Percentiles rank a stretch among this genome's conserved stretches.
phyloP scores from a whole-genome alignment of 2,329 filamentous ascomycete species.

The Cercospora nicotianae region DNA sequence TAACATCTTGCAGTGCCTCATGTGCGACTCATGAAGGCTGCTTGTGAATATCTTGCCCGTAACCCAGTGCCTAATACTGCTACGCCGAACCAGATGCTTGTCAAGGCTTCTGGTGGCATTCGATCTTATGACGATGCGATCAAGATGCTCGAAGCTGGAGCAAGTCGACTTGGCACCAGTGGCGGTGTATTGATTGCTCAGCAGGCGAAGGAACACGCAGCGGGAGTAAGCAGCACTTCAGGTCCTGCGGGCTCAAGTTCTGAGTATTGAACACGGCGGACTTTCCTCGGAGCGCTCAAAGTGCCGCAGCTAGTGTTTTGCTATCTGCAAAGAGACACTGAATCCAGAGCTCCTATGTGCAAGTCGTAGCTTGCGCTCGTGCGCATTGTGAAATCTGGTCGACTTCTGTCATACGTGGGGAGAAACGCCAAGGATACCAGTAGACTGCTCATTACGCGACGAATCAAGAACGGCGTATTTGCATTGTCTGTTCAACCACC shows the following conservation, averaged over 20 bases:
- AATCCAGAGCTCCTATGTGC: not conserved
- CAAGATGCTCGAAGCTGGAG: constrained; percentile 58
- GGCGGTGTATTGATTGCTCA: constrained; percentile 57
- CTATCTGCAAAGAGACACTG: not conserved
- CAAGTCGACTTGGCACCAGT: constrained; percentile 58
- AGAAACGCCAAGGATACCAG: constrained; percentile 2
- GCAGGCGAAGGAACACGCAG: constrained; percentile 41
- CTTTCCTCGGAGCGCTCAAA: not conserved
- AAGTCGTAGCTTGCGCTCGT: not conserved
- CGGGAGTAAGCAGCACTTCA: not conserved
- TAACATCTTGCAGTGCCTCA: constrained; percentile 44
- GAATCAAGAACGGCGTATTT: not conserved
- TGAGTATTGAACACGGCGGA: not conserved
- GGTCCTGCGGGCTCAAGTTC: not conserved
- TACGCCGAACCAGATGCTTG: constrained; percentile 43
- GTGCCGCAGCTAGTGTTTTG: not conserved
- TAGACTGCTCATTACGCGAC: not conserved
- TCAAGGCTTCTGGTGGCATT: constrained; percentile 62
- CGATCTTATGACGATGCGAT: constrained; percentile 52
- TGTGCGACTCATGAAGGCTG: constrained; percentile 56
- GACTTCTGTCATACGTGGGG: not conserved
- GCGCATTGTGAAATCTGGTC: not conserved
- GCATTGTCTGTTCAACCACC: not conserved
- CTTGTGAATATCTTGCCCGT: constrained; percentile 45
- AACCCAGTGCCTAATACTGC: not conserved